Percentiles rank a stretch among this genome's conserved stretches.
Evolutionary conservation across 441 rosid genomes (phyloP).

Genomic region (Pelargonium fulgidum): DNA sequence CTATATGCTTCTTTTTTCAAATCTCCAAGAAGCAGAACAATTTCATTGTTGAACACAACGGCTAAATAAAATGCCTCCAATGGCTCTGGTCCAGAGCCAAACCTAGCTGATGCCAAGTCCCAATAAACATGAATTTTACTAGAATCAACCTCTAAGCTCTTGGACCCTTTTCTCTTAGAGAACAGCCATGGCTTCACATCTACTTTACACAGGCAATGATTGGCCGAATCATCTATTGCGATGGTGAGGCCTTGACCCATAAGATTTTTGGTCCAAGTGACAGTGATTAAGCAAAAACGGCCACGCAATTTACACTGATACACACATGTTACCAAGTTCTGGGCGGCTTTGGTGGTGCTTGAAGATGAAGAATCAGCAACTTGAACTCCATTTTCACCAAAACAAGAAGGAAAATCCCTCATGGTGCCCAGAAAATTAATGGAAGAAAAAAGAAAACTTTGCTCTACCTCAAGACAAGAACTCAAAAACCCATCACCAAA

Average conservation of each 20-base stretch:
- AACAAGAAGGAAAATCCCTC: slow-evolving; percentile 97
- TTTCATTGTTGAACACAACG: slow-evolving; percentile 54
- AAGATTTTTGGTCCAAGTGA: slow-evolving; percentile 78
- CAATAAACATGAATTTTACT: slow-evolving; percentile 53
- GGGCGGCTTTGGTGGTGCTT: slow-evolving; percentile 47
- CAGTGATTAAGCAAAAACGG: slow-evolving; percentile 57
- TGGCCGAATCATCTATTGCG: slow-evolving; percentile 54
- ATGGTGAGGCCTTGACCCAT: slow-evolving; percentile 81
- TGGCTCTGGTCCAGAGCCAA: slow-evolving; percentile 80
- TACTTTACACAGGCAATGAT: slow-evolving; percentile 61
- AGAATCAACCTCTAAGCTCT: slow-evolving; percentile 53
- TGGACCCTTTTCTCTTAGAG: slow-evolving; percentile 82
- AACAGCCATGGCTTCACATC: slow-evolving; percentile 91
- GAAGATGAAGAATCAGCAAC: slow-evolving; percentile 77
- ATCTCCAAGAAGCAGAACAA: slow-evolving; percentile 72
- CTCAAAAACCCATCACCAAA: slow-evolving; percentile 28
- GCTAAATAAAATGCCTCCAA: slow-evolving; percentile 59
- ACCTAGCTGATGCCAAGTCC: slow-evolving; percentile 72
- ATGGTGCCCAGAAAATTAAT: slow-evolving; percentile 26
- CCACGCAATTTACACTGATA: slow-evolving; percentile 57
- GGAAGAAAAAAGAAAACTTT: not conserved
- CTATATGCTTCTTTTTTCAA: slow-evolving; percentile 67
- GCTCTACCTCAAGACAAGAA: slow-evolving; percentile 9
- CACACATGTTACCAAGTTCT: slow-evolving; percentile 66
- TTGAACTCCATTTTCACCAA: slow-evolving; percentile 88